Evolutionary conservation across 208 protist species (phyloP), one percentile per base, ranked within the genome.

Genomic region (Leishmania turanica): DNA sequence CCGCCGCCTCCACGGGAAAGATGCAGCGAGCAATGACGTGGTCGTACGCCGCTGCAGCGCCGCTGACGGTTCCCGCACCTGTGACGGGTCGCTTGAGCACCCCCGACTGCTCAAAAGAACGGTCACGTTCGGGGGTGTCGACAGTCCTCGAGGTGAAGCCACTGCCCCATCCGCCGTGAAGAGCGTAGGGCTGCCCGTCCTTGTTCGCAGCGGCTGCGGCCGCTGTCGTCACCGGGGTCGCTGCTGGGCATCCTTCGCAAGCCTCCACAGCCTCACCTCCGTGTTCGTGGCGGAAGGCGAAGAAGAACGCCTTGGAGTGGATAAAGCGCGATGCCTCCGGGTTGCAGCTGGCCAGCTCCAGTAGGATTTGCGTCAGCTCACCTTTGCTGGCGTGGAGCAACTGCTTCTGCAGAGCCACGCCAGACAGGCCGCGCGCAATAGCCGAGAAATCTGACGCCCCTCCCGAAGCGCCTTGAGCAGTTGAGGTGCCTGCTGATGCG

Each of bases 261-360:
- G 42, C 27, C 21, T 31, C 40, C 27, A 53, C 68, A 1, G 27
- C 19, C 68, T 54, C 68, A 49, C 42, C 45, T 37, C 54, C 51
- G n/a, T 85, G 65, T 24, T 86, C 85, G 66, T 88, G 89, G 9
- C 87, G 88, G 34, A 93, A 84, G 3, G 88, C 78, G 77, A 96
- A 90, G 72, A 93, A 87, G 76, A 82, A 79, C 9, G 89, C 90
- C 79, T 96, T 96, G 56, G 85, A 88, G 64, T 90, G 87, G 79
- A 96, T 94, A 77, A 96, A 96, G 42, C 81, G 53, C 21, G 89
- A 83, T 15, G 89, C 92, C 54, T 92, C 90, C 17, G 80, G 42
- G 86, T 90, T 90, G 77, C 89, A 90, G 79, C 88, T 91, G 65
- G 88, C 88, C 42, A 96, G 83, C 80, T 94, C 92, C 42, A 96